phyloP scores from a whole-genome alignment of 768 basidiomycete genomes.

The Boletus reticuloceps region DNA sequence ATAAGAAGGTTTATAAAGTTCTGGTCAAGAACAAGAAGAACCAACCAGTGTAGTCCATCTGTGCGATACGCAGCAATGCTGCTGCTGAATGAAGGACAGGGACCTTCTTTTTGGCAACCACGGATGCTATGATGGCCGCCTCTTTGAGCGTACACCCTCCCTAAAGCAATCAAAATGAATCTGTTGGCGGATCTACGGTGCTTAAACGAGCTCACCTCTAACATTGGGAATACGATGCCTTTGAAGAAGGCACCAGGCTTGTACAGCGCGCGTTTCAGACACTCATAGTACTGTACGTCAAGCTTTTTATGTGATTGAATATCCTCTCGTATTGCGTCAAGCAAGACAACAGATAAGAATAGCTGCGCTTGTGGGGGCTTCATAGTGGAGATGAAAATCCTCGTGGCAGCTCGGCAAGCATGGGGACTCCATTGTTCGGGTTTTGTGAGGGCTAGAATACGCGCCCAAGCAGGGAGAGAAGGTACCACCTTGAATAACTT shows the following conservation, averaged over 20 bases:
- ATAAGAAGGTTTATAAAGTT: neutral
- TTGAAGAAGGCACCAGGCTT: conserved; percentile 99
- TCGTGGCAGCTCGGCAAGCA: conserved; percentile 90
- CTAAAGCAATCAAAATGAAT: conserved; percentile 31
- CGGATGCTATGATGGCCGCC: conserved; percentile 90
- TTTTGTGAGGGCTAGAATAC: conserved; percentile 86
- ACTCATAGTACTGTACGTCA: conserved; percentile 91
- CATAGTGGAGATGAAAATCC: conserved; percentile 95
- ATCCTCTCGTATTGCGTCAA: conserved; percentile 87
- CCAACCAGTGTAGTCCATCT: conserved; percentile 93
- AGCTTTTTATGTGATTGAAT: conserved; percentile 85
- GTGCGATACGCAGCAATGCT: conserved; percentile 86
- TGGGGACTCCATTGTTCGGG: conserved; percentile 96
- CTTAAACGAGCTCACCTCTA: conserved; percentile 61
- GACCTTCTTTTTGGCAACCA: conserved; percentile 86
- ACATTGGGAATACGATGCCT: conserved; percentile 92
- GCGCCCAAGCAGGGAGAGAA: conserved; percentile 93
- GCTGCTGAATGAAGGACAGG: conserved; percentile 97
- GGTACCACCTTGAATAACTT: conserved; percentile 99
- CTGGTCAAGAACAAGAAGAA: neutral
- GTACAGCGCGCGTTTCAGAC: conserved; percentile 88
- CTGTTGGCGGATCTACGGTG: conserved; percentile 26
- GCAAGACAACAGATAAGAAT: conserved; percentile 86
- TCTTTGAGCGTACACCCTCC: conserved; percentile 89
- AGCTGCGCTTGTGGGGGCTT: conserved; percentile 93